A percentile compares a stretch with the other conserved stretches of the same genome.
These are phyloP conservation scores for Aspergillus melleus DNA, from an alignment of 2,329 filamentous ascomycete genomes.

Conservation along the genomic window DNA sequence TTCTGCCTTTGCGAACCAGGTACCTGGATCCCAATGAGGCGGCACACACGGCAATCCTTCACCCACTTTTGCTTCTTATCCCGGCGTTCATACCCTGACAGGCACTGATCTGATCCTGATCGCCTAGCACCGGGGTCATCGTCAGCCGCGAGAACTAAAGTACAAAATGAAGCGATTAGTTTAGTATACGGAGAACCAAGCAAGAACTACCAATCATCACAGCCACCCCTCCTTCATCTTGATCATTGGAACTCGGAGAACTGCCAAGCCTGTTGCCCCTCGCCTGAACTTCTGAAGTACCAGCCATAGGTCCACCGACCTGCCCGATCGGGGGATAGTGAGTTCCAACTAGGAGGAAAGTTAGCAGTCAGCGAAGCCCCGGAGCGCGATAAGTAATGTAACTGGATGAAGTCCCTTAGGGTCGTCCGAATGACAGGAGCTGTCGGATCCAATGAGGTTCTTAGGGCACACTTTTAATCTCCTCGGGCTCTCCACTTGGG, in stretches of 20 bases:
- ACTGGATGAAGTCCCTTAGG: not conserved
- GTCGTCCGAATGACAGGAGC: not conserved
- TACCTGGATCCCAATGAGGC: not conserved
- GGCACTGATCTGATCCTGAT: not conserved
- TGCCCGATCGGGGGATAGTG: not conserved
- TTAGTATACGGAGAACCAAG: not conserved
- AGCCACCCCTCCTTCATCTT: not conserved
- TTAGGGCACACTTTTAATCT: constrained; percentile 1
- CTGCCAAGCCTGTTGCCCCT: not conserved
- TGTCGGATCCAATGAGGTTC: not conserved
- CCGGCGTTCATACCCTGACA: not conserved
- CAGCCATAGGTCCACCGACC: not conserved
- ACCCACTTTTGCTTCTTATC: not conserved
- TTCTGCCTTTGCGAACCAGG: not conserved
- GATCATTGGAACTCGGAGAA: not conserved
- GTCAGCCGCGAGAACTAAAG: not conserved
- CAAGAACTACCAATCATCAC: not conserved
- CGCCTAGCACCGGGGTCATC: not conserved
- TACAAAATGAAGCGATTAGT: not conserved
- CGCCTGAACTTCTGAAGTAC: not conserved
- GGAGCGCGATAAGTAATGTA: not conserved
- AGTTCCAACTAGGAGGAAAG: constrained; percentile 8
- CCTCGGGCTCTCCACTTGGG: not conserved
- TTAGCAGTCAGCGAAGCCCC: constrained; percentile 5
- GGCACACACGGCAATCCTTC: not conserved